phyloP scores from a whole-genome alignment of 148 eudicot species.

The Fagopyrum homotropicum region DNA sequence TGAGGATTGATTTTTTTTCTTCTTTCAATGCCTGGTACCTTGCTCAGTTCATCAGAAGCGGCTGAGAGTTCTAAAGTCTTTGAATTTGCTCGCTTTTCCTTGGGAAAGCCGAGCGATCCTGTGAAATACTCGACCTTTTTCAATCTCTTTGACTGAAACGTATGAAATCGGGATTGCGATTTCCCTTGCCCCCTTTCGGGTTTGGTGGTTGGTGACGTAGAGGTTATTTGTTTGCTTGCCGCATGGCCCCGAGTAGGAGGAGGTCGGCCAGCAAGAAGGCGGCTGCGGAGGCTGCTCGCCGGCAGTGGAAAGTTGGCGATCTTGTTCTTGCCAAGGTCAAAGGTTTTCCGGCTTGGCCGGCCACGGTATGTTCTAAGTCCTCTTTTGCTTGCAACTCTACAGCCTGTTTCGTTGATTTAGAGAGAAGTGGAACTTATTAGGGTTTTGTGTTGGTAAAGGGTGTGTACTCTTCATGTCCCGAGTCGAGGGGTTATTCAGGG shows the following conservation, averaged over 20 bases:
- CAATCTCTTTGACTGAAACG: constrained; percentile 13
- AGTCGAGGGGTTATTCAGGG: constrained; percentile 9
- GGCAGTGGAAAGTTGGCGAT: constrained; percentile 89
- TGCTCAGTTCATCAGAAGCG: constrained; percentile 13
- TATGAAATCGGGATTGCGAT: constrained; percentile 11
- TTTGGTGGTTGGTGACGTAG: background rate
- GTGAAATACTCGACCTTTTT: background rate
- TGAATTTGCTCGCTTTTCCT: constrained; percentile 11
- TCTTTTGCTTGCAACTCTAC: background rate
- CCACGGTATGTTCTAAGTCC: constrained; percentile 45
- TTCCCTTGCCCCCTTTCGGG: background rate
- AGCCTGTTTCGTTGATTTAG: background rate
- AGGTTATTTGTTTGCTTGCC: background rate
- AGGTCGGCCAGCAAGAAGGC: constrained; percentile 65
- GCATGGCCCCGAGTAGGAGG: constrained; percentile 76
- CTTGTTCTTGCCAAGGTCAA: constrained; percentile 97
- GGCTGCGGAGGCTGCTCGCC: constrained; percentile 69
- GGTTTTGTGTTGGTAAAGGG: background rate
- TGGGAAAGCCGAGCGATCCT: constrained; percentile 11
- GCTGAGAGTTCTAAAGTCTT: constrained; percentile 17
- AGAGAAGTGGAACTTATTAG: background rate
- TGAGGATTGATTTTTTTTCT: background rate
- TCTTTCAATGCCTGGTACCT: constrained; percentile 41
- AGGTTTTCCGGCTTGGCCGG: constrained; percentile 99
- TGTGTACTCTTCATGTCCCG: background rate